A percentile compares a stretch with the other conserved stretches of the same genome.
Evolutionary conservation across 2,329 filamentous ascomycete species (phyloP).

Genomic region (Penicillium sp.): DNA sequence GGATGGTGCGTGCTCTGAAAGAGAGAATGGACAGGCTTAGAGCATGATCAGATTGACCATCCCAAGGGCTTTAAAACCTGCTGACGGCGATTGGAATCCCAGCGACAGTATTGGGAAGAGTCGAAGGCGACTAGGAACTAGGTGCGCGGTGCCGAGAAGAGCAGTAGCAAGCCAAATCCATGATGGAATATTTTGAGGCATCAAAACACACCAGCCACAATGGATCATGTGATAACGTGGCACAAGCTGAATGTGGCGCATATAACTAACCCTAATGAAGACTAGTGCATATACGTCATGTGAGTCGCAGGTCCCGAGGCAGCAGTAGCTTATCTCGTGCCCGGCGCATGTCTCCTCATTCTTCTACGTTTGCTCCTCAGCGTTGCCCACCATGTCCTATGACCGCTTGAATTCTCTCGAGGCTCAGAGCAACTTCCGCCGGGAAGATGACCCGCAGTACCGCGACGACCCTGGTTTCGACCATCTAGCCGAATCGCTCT

Average conservation of each 20-base stretch:
- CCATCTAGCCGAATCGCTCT: conserved; percentile 73
- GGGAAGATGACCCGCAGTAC: conserved; percentile 69
- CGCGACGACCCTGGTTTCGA: conserved; percentile 91
- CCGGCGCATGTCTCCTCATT: conserved; percentile 4
- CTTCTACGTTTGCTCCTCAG: conserved; percentile 1
- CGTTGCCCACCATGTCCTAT: conserved; percentile 68
- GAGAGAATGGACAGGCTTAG: conserved; percentile 19
- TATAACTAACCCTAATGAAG: conserved; percentile 9
- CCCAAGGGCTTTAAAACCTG: conserved; percentile 13
- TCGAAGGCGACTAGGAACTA: conserved; percentile 6
- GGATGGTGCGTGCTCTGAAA: conserved; percentile 25
- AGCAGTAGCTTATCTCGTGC: conserved; percentile 17
- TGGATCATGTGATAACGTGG: conserved; percentile 25
- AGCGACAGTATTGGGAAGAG: conserved; percentile 4
- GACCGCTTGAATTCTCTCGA: conserved; percentile 81
- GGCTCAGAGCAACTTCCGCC: conserved; percentile 65
- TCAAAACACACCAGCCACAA: conserved; percentile 34
- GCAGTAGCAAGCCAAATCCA: conserved; percentile 9
- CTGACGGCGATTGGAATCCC: background rate
- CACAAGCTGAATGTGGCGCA: conserved; percentile 2
- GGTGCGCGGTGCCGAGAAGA: conserved; percentile 11
- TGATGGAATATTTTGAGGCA: conserved; percentile 30
- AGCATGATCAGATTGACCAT: conserved; percentile 22
- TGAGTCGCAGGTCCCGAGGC: conserved; percentile 28
- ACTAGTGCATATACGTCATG: conserved; percentile 26